A percentile compares a stretch with the other conserved stretches of the same genome.
Conservation (phyloP, 2,329 filamentous ascomycete genomes). For the Monilinia fructicola region DNA sequence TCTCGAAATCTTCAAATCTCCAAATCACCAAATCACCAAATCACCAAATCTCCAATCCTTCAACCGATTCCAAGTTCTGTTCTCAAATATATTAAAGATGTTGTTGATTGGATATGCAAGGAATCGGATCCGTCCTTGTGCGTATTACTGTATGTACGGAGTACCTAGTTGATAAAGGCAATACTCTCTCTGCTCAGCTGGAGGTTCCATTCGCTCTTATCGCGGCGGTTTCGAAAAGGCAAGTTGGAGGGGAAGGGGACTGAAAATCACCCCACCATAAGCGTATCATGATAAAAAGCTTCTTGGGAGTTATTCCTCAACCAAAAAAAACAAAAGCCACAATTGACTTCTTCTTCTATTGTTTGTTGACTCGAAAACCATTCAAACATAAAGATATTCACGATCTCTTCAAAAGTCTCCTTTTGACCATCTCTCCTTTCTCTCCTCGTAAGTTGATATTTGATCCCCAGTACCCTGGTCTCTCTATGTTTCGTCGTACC, state of each 20-base stretch:
- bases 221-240: conserved; percentile 23
- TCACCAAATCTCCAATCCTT: too few relatives aligned
- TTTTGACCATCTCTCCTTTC: not conserved
- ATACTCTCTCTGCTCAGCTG: too few relatives aligned
- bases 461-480: not conserved
- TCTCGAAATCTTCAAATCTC: too few relatives aligned
- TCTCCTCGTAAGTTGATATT: conserved; percentile 11
- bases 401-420: too few relatives aligned
- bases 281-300: conserved; percentile 7
- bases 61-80: not conserved
- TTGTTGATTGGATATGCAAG: conserved; percentile 19
- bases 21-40: too few relatives aligned
- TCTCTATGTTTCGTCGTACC: conserved; percentile 23
- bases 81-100: conserved; percentile 28
- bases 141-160: not conserved
- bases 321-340: not conserved
- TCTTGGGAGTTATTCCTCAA: conserved; percentile 23
- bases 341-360: conserved; percentile 3
- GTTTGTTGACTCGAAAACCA: not conserved
- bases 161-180: conserved; percentile 15
- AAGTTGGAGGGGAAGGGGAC: conserved; percentile 28
- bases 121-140: not conserved
- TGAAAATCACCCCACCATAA: conserved; percentile 26
- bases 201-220: conserved; percentile 28
- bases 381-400: not conserved